Evolutionary conservation across 371 early-diverging fungal genomes (phyloP).

Genomic region (Nosema granulosis): DNA sequence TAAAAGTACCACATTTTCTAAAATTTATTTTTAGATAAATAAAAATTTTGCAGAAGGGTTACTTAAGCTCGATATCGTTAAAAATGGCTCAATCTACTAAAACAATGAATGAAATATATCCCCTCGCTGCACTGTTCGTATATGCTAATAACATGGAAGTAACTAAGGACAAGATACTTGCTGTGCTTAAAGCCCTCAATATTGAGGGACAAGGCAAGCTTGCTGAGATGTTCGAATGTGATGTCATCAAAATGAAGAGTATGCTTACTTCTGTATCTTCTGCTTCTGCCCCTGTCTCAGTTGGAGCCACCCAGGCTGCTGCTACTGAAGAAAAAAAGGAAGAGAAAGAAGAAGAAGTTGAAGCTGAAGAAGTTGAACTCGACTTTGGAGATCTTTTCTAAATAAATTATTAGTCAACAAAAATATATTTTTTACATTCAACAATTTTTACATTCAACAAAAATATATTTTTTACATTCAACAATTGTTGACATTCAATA

Average conservation of each 20-base stretch:
- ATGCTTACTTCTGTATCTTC: conserved; percentile 32
- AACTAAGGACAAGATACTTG: conserved; percentile 51
- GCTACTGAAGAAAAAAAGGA: conserved; percentile 22
- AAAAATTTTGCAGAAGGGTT: too few species aligned
- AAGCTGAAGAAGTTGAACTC: conserved; percentile 41
- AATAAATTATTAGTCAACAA: background rate
- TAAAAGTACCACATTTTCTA: background rate
- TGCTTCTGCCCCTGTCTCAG: conserved; percentile 2
- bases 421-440: background rate
- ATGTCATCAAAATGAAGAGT: conserved; percentile 35
- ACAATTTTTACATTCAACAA: background rate
- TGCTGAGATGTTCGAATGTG: conserved; percentile 40
- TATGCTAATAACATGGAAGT: conserved; percentile 45
- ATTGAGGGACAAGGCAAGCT: conserved; percentile 47
- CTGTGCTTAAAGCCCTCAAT: conserved; percentile 47
- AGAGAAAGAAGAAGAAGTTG: conserved; percentile 41
- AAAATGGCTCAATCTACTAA: conserved; percentile 42
- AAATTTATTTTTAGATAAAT: background rate
- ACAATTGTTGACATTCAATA: background rate
- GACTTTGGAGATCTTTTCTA: conserved; percentile 41
- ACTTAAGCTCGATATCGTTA: conserved; percentile 48
- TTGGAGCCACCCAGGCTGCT: background rate
- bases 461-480: background rate
- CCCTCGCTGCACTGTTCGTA: conserved; percentile 56
- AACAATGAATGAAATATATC: conserved; percentile 50